These are phyloP conservation scores for Penicillium paneum DNA, from an alignment of 2,329 filamentous ascomycete genomes.

Conservation along the genomic window DNA sequence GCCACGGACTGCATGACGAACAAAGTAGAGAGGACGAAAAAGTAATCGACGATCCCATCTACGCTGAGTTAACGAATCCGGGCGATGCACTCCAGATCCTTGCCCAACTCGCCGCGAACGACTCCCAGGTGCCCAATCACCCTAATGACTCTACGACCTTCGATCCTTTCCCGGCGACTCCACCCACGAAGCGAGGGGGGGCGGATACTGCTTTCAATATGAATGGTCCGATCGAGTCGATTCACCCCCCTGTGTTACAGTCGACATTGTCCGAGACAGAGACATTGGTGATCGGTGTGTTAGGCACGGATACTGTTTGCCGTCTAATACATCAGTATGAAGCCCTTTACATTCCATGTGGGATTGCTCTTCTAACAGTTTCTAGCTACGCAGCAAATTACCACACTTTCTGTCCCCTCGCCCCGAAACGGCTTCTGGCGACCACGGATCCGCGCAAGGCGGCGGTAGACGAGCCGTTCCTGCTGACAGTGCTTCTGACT, in stretches of 20 bases:
- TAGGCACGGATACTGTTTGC: not conserved
- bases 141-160: no score
- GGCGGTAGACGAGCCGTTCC: constrained; percentile 9
- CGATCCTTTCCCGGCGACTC: no score
- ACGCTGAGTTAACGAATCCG: constrained; percentile 6
- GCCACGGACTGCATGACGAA: not conserved
- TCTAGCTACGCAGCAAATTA: not conserved
- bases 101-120: not conserved
- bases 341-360: no score
- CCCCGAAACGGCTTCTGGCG: not conserved
- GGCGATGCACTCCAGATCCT: constrained; percentile 8
- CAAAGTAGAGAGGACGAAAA: not conserved
- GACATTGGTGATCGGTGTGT: not conserved
- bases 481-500: constrained; percentile 12
- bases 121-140: not conserved
- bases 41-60: not conserved
- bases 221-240: not conserved
- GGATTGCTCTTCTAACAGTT: no score
- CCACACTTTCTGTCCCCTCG: constrained; percentile 2
- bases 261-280: not conserved
- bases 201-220: not conserved
- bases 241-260: not conserved
- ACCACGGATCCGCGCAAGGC: not conserved
- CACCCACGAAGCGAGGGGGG: no score
- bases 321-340: not conserved